A percentile compares a stretch with the other conserved stretches of the same genome.
Evolutionary conservation across 1,284 basidiomycete species (phyloP).

Genomic region (Filobasidium uniguttulatum): DNA sequence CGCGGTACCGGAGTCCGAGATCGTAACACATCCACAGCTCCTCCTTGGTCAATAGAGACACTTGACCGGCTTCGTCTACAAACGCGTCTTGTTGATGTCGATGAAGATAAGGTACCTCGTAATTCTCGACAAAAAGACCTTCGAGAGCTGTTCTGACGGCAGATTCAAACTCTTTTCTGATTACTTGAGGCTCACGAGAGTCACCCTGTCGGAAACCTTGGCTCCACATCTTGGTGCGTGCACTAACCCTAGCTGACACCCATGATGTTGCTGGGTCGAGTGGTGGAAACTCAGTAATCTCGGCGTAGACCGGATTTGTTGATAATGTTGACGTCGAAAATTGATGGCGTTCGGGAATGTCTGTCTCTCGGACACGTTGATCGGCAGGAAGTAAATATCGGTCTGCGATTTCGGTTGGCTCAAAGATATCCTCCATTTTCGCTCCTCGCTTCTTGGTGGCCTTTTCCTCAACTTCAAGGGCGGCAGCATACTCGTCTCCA

Average conservation of each 20-base stretch:
- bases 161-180: conserved; percentile 56
- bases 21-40: conserved; percentile 80
- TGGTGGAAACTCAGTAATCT: conserved; percentile 42
- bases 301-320: conserved; percentile 48
- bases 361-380: conserved; percentile 75
- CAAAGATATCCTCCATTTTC: conserved; percentile 89
- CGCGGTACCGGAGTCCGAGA: conserved; percentile 74
- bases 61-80: conserved; percentile 29
- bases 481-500: conserved; percentile 93
- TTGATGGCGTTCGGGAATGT: conserved; percentile 95
- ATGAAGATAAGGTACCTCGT: conserved; percentile 93
- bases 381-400: conserved; percentile 88
- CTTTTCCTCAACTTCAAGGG: conserved; percentile 43
- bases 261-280: conserved; percentile 70
- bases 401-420: conserved; percentile 89
- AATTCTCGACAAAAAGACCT: conserved; percentile 70
- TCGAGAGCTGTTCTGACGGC: conserved; percentile 69
- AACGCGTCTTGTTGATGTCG: conserved; percentile 85
- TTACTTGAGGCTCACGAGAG: conserved; percentile 34
- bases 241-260: conserved; percentile 74
- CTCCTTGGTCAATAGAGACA: conserved; percentile 48
- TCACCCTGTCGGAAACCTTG: conserved; percentile 38
- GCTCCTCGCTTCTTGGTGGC: conserved; percentile 52
- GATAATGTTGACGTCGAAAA: conserved; percentile 75
- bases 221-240: conserved; percentile 55